Conservation (phyloP, 208 protist species). For the Trypanosoma platydactyli region DNA sequence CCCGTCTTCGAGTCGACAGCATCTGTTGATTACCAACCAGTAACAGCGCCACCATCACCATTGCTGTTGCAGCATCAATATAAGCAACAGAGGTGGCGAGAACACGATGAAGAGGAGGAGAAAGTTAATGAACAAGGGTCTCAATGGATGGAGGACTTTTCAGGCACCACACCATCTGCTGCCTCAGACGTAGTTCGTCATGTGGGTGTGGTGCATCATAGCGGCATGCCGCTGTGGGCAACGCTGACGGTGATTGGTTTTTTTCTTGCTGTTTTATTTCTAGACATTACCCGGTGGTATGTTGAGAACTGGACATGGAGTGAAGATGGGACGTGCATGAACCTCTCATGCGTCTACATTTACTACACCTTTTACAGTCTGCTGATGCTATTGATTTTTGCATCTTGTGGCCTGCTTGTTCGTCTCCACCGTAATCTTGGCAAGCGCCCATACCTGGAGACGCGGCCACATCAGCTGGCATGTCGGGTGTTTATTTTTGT, state of each 20-base stretch:
- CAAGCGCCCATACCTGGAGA: slow-evolving; percentile 64
- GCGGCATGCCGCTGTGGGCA: slow-evolving; percentile 38
- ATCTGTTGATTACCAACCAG: background rate
- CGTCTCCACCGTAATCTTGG: slow-evolving; percentile 61
- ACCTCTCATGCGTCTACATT: slow-evolving; percentile 32
- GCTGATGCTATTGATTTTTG: slow-evolving; percentile 51
- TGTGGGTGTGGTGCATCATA: background rate
- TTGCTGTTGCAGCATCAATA: background rate
- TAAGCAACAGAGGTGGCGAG: background rate
- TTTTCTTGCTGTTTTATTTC: slow-evolving; percentile 32
- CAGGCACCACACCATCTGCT: background rate
- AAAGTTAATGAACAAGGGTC: background rate
- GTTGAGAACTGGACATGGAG: slow-evolving; percentile 36
- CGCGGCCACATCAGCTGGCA: slow-evolving; percentile 74
- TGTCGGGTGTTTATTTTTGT: slow-evolving; percentile 84
- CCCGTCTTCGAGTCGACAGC: background rate
- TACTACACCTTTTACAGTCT: slow-evolving; percentile 34
- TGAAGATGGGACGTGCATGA: slow-evolving; percentile 34
- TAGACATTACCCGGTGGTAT: slow-evolving; percentile 36
- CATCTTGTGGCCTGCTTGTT: slow-evolving; percentile 47
- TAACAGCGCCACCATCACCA: background rate
- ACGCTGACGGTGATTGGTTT: slow-evolving; percentile 15
- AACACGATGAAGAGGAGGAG: background rate
- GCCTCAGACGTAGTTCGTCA: slow-evolving; percentile 7
- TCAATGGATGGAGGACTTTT: slow-evolving; percentile 1